phyloP scores from a whole-genome alignment of 2,329 filamentous ascomycete species.

The Mycogone perniciosa region DNA sequence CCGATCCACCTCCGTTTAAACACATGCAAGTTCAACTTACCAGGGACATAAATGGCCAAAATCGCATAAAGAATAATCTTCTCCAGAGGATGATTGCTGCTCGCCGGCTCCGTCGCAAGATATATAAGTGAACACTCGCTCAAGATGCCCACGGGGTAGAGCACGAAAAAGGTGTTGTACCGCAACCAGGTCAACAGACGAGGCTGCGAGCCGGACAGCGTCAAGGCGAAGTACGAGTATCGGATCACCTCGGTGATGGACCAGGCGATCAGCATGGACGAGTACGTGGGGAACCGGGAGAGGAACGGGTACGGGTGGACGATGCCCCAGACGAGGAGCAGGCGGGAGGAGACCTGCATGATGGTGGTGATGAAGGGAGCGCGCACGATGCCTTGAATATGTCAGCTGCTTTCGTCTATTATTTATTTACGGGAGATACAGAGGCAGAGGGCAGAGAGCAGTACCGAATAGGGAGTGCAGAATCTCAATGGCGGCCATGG shows the following conservation, averaged over 20 bases:
- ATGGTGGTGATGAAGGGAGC: conserved; percentile 77
- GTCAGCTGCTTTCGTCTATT: not conserved
- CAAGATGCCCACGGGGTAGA: conserved; percentile 87
- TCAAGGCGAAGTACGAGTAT: conserved; percentile 84
- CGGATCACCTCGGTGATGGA: conserved; percentile 85
- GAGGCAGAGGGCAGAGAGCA: conserved; percentile 16
- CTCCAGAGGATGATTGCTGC: conserved; percentile 39
- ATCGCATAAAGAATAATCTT: conserved; percentile 58
- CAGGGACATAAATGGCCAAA: conserved; percentile 71
- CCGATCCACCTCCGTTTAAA: not conserved
- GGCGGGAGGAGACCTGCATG: conserved; percentile 83
- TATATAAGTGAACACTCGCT: conserved; percentile 82
- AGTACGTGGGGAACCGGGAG: conserved; percentile 57
- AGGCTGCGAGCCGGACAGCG: conserved; percentile 58
- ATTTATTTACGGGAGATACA: not conserved
- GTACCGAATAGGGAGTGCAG: conserved; percentile 71
- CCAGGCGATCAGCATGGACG: conserved; percentile 81
- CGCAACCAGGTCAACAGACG: conserved; percentile 68
- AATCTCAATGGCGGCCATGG: conserved; percentile 74
- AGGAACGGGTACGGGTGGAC: conserved; percentile 66
- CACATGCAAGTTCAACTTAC: conserved; percentile 40
- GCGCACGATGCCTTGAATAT: conserved; percentile 65
- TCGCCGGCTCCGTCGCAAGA: conserved; percentile 56
- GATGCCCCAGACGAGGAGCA: conserved; percentile 85
- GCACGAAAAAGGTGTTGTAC: conserved; percentile 86